Percentiles rank a stretch among this genome's conserved stretches.
phyloP scores from a whole-genome alignment of 495 filamentous ascomycete species.

The Ascobolus immersus region DNA sequence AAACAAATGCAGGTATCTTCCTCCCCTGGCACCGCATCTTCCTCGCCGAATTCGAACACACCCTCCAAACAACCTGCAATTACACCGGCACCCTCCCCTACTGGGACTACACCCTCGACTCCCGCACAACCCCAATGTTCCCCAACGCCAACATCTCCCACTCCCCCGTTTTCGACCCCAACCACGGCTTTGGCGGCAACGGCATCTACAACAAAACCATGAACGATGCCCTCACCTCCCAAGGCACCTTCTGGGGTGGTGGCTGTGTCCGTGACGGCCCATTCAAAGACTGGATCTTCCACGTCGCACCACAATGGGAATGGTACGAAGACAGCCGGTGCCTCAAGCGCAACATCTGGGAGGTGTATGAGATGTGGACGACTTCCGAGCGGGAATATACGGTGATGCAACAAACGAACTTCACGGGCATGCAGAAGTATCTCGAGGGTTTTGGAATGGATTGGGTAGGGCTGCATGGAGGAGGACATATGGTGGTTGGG shows the following conservation, averaged over 20 bases:
- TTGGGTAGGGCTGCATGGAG: constrained; percentile 22
- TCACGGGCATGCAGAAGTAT: too few species aligned
- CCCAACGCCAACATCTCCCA: too few species aligned
- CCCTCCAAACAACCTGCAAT: constrained; percentile 43
- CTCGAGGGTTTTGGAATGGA: too few species aligned
- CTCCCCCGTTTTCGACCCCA: constrained; percentile 18
- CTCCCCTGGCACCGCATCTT: constrained; percentile 18
- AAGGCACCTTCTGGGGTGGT: constrained; percentile 6
- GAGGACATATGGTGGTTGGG: constrained; percentile 40
- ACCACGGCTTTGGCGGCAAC: constrained; percentile 21
- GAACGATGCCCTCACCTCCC: background rate
- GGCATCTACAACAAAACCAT: constrained; percentile 9
- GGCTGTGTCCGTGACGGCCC: constrained; percentile 21
- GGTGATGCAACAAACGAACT: background rate
- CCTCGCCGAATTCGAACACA: constrained; percentile 31
- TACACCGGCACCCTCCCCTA: constrained; percentile 21
- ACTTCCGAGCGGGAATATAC: background rate
- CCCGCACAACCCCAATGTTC: constrained; percentile 12
- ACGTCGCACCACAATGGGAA: constrained; percentile 4
- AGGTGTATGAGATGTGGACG: too few species aligned
- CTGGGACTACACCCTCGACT: constrained; percentile 22
- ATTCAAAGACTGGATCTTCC: constrained; percentile 15
- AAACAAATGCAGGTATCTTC: too few species aligned
- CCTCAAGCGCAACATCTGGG: too few species aligned
- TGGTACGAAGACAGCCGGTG: constrained; percentile 5